Evolutionary conservation across 73 alveolate species (phyloP), one percentile per base, ranked within the genome.

Genomic region (Stentor coeruleus): DNA sequence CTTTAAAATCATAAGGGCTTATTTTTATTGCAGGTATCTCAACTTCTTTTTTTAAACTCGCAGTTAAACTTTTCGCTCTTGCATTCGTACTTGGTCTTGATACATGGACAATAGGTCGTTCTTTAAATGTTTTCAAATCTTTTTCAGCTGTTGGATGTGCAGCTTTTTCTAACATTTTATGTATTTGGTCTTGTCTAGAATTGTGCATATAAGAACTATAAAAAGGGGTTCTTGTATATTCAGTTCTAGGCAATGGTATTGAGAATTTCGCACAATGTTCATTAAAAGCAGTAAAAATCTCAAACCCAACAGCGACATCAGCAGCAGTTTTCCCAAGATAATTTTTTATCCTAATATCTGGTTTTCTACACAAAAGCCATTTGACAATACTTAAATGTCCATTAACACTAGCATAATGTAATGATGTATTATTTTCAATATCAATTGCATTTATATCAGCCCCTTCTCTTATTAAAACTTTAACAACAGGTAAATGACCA

Each of bases 1-100:
- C 85, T 55, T 84, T 91, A 81, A 95, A 95, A 91, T 95, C 96
- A 3, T 40, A 35, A 2, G 79, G 40, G 33, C 49, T 66, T 31
- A 66, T 15, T 26, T 66, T 66, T 66, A 28, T 20, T 11, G 28
- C 66, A 49, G 79, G 79, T 20, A 66, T 20, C 11, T 49, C 20
- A 49, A 20, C 66, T 6, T 11, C 20, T 11, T 6, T 49, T 49
- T 49, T 49, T 6, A 6, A 11, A 11, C 66, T 49, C 6, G 6
- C 28, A 49, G 20, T 11, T 11, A 20, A 49, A 49, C 6, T 49
- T 49, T 49, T 49, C 20, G 6, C 28, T 11, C 20, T 20, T 11
- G 6, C 66, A 49, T 20, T 49, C 28, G 20, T 11, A 49, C 66
- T 11, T 11, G 66, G 66, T 20, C 66, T 20, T 11, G 66, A n/a